phyloP scores from a whole-genome alignment of 208 protist species.

The Trypanosoma platydactyli region DNA sequence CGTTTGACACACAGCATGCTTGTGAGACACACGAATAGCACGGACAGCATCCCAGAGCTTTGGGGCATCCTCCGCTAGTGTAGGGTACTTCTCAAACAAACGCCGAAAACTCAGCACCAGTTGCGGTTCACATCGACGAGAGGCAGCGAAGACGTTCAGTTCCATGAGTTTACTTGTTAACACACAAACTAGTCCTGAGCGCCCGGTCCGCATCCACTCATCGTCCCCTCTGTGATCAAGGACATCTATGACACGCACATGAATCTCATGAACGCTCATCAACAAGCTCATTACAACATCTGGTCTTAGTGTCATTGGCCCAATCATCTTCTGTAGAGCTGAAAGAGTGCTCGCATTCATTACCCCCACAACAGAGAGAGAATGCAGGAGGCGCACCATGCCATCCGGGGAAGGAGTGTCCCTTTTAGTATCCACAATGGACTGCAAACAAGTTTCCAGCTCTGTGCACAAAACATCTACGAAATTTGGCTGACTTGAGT shows the following conservation, averaged over 20 bases:
- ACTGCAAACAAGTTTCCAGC: slow-evolving; percentile 51
- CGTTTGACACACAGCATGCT: slow-evolving; percentile 26
- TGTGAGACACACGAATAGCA: slow-evolving; percentile 50
- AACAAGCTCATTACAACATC: slow-evolving; percentile 16
- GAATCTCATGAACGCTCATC: slow-evolving; percentile 23
- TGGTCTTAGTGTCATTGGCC: slow-evolving; percentile 6
- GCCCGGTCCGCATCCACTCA: slow-evolving; percentile 13
- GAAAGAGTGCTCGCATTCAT: slow-evolving; percentile 16
- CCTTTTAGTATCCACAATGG: slow-evolving; percentile 9
- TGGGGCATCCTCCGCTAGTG: slow-evolving; percentile 34
- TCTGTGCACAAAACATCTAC: slow-evolving; percentile 70
- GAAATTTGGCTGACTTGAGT: slow-evolving; percentile 76
- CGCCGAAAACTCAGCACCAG: slow-evolving; percentile 56
- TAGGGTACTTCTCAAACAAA: slow-evolving; percentile 60
- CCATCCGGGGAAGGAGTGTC: slow-evolving; percentile 25
- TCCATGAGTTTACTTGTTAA: slow-evolving; percentile 21
- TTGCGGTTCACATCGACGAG: slow-evolving; percentile 33
- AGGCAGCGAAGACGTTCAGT: background rate
- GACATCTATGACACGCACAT: slow-evolving; percentile 50
- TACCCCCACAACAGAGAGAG: slow-evolving; percentile 24
- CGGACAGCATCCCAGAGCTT: slow-evolving; percentile 76
- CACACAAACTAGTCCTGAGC: slow-evolving; percentile 18
- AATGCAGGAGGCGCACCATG: slow-evolving; percentile 22
- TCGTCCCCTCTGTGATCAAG: slow-evolving; percentile 41
- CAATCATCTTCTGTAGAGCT: slow-evolving; percentile 12